Conservation (phyloP, 805 yeast species). For the Tetrapisispora namnaoensis region DNA sequence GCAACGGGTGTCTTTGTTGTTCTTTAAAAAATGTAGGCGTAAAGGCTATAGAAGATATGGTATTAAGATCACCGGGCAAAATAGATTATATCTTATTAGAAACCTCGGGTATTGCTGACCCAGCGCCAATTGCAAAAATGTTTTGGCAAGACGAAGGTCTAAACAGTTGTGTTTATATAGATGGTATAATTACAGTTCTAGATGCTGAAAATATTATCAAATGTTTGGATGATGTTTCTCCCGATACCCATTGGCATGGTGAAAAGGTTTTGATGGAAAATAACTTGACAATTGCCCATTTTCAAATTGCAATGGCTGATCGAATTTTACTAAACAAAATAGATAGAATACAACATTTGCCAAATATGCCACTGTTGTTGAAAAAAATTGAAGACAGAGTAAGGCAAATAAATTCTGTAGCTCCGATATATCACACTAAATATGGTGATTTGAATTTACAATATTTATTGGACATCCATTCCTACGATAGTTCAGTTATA, state of each 20-base stretch:
- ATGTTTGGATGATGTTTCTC: conserved; percentile 52
- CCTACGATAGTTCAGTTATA: conserved; percentile 43
- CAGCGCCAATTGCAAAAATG: conserved; percentile 94
- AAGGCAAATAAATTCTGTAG: conserved; percentile 51
- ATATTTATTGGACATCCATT: conserved; percentile 65
- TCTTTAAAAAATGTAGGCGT: conserved; percentile 94
- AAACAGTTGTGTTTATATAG: conserved; percentile 74
- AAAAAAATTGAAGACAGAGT: conserved; percentile 29
- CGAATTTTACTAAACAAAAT: conserved; percentile 68
- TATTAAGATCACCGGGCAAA: conserved; percentile 55
- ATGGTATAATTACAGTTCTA: conserved; percentile 82
- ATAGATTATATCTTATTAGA: conserved; percentile 90
- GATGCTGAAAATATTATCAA: conserved; percentile 59
- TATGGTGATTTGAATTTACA: conserved; percentile 65
- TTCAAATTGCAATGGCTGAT: conserved; percentile 88
- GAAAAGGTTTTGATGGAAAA: conserved; percentile 32
- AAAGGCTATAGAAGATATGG: conserved; percentile 80
- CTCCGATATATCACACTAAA: conserved; percentile 55
- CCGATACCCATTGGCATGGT: conserved; percentile 61
- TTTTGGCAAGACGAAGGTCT: conserved; percentile 95
- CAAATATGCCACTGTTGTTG: conserved; percentile 10
- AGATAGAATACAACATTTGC: conserved; percentile 38
- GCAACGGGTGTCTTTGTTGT: conserved; percentile 95
- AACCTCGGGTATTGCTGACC: conserved; percentile 95
- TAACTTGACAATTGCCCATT: conserved; percentile 67